Conservation (phyloP, 179 eudicot genomes). For the Monotropa hypopitys region DNA sequence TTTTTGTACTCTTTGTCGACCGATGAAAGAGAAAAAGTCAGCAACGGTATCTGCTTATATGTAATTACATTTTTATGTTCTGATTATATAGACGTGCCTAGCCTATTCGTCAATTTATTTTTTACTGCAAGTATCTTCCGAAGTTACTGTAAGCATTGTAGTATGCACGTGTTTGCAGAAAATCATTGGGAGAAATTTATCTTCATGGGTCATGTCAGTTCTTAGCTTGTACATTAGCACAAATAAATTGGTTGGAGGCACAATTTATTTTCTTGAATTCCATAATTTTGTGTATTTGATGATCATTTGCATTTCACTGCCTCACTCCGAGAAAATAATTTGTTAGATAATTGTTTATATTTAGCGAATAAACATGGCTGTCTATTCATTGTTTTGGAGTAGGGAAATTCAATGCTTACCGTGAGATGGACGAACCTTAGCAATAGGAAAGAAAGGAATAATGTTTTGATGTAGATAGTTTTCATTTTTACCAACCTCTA, state of each 20-base stretch:
- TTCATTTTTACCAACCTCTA: neutral
- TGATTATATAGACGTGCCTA: neutral
- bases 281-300: neutral
- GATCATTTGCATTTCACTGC: neutral
- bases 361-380: neutral
- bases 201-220: neutral
- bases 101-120: neutral
- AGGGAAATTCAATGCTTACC: neutral
- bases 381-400: neutral
- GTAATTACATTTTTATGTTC: neutral
- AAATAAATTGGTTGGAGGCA: neutral
- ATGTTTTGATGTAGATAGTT: neutral
- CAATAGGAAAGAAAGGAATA: neutral
- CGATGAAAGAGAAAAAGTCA: neutral
- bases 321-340: neutral
- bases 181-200: neutral
- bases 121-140: neutral
- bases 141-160: neutral
- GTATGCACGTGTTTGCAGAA: neutral
- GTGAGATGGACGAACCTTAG: neutral
- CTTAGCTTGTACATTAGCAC: neutral
- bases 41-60: neutral
- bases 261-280: neutral
- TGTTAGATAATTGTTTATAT: neutral
- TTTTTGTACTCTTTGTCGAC: neutral